These are phyloP conservation scores for Haematococcus lacustris DNA, from an alignment of 139 green algal species.

Conservation along the genomic window DNA sequence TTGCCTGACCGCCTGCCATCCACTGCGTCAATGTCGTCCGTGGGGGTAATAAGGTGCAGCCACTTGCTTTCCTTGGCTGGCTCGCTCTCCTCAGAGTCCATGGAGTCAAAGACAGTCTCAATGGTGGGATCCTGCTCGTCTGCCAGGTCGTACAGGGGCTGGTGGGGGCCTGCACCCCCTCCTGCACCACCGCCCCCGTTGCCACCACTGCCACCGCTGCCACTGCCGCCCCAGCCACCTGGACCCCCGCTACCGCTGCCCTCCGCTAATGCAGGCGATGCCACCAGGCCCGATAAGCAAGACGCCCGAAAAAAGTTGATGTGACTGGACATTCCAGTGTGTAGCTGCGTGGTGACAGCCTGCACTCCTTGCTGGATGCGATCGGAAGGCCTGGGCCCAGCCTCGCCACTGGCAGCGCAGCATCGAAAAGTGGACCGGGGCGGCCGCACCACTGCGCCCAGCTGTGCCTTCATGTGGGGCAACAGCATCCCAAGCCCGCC, in stretches of 20 bases:
- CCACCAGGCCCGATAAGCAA: conserved; percentile 6
- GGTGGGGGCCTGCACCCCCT: conserved; percentile 7
- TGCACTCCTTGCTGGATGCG: too few relatives aligned
- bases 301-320: background rate
- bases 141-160: conserved; percentile 23
- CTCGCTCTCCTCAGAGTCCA: too few relatives aligned
- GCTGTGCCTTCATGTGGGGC: too few relatives aligned
- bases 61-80: conserved; percentile 14
- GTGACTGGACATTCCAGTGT: too few relatives aligned
- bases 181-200: conserved; percentile 32
- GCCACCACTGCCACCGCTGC: conserved; percentile 24
- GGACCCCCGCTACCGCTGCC: background rate
- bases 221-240: background rate
- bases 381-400: too few relatives aligned
- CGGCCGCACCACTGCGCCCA: too few relatives aligned
- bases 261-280: conserved; percentile 10
- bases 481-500: too few relatives aligned
- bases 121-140: conserved; percentile 11
- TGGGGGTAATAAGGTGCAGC: conserved; percentile 22
- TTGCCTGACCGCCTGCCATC: conserved; percentile 25
- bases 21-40: conserved; percentile 14
- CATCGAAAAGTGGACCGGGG: too few relatives aligned
- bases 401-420: too few relatives aligned
- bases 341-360: too few relatives aligned
- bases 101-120: too few relatives aligned